A percentile compares a stretch with the other conserved stretches of the same genome.
These are phyloP conservation scores for Schizonepeta tenuifolia DNA, from an alignment of 257 asterid species.

Conservation along the genomic window DNA sequence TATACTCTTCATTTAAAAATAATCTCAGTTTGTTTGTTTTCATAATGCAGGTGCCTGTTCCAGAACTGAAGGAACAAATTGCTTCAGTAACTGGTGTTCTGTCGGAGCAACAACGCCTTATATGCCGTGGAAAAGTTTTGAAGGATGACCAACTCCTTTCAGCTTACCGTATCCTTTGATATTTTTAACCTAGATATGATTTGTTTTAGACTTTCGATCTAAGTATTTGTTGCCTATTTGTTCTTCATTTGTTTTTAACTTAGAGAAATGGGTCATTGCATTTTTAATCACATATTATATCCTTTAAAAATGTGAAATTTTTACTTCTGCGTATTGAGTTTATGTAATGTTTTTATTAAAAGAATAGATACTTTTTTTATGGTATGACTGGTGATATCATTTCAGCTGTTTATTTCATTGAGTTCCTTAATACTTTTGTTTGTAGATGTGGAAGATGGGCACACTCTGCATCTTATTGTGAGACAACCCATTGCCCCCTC, in stretches of 20 bases:
- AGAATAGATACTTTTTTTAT: neutral
- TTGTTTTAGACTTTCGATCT: slow-evolving; percentile 26
- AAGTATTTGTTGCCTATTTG: slow-evolving; percentile 6
- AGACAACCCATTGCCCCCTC: slow-evolving; percentile 70
- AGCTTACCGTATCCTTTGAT: slow-evolving; percentile 94
- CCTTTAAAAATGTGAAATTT: slow-evolving; percentile 7
- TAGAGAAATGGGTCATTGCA: slow-evolving; percentile 15
- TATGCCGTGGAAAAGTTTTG: slow-evolving; percentile 96
- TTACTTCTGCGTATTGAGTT: neutral
- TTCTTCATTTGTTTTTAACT: slow-evolving; percentile 17
- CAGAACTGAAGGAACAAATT: slow-evolving; percentile 83
- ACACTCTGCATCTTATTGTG: slow-evolving; percentile 91
- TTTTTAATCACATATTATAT: neutral
- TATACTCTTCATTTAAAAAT: neutral
- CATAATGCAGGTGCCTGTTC: slow-evolving; percentile 83
- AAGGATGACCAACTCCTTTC: slow-evolving; percentile 97
- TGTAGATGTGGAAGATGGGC: slow-evolving; percentile 97
- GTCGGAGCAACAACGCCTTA: slow-evolving; percentile 95
- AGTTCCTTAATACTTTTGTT: slow-evolving; percentile 58
- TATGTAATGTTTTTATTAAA: slow-evolving; percentile 1
- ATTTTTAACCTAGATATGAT: slow-evolving; percentile 18
- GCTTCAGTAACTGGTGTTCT: slow-evolving; percentile 90
- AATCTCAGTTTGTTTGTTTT: slow-evolving; percentile 21
- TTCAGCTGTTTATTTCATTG: slow-evolving; percentile 27
- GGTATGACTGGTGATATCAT: slow-evolving; percentile 12